These are phyloP conservation scores for Purpureocillium lavendulum DNA, from an alignment of 2,329 filamentous ascomycete genomes.

Conservation along the genomic window DNA sequence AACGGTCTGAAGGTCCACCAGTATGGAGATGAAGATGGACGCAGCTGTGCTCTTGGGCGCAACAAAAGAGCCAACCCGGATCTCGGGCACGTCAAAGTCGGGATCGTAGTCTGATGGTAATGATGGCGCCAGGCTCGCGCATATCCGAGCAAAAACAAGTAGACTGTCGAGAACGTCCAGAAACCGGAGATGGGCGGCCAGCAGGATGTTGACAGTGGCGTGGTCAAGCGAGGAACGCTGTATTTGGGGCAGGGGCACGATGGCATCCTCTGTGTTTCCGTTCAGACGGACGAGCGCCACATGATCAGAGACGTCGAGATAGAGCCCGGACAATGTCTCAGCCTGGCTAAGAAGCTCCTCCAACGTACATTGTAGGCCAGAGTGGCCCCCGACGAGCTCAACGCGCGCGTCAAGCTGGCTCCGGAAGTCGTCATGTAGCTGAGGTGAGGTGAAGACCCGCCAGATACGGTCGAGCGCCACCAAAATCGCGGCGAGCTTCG, in stretches of 20 bases:
- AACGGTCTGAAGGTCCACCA: slow-evolving; percentile 20
- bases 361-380: slow-evolving; percentile 16
- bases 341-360: slow-evolving; percentile 24
- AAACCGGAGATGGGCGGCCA: slow-evolving; percentile 28
- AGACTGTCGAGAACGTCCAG: slow-evolving; percentile 27
- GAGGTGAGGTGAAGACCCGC: slow-evolving; percentile 4
- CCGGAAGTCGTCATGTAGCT: slow-evolving; percentile 11
- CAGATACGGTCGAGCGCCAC: slow-evolving; percentile 13
- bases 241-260: too few relatives aligned
- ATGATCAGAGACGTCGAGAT: slow-evolving; percentile 19
- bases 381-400: slow-evolving; percentile 13
- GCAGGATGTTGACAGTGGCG: slow-evolving; percentile 25
- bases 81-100: slow-evolving; percentile 27
- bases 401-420: slow-evolving; percentile 14
- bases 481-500: slow-evolving; percentile 13
- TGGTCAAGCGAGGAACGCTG: slow-evolving; percentile 16
- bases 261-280: too few relatives aligned
- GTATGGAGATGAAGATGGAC: slow-evolving; percentile 21
- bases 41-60: slow-evolving; percentile 22
- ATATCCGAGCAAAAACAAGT: slow-evolving; percentile 20
- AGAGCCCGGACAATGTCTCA: slow-evolving; percentile 26
- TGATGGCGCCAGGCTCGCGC: slow-evolving; percentile 18
- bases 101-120: slow-evolving; percentile 19
- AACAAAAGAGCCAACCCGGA: slow-evolving; percentile 30
- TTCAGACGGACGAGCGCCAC: neutral